These are phyloP conservation scores for Pelargonium myrrhifolium DNA, from an alignment of 441 rosid genomes.

Conservation along the genomic window DNA sequence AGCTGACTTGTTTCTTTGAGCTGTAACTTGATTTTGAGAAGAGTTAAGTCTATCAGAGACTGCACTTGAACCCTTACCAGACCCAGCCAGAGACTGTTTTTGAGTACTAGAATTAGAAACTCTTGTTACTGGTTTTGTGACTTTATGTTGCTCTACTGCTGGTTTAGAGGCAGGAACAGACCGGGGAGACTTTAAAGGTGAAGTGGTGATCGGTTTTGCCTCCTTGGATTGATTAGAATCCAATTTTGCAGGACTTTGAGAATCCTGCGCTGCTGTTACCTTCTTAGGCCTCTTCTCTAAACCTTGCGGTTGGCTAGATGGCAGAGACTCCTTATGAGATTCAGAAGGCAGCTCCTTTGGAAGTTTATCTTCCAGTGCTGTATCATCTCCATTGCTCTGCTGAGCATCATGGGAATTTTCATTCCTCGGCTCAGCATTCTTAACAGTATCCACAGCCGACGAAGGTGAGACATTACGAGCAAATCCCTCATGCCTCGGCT, in stretches of 20 bases:
- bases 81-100: conserved; percentile 45
- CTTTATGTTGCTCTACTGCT: conserved; percentile 34
- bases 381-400: conserved; percentile 16
- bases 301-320: conserved; percentile 27
- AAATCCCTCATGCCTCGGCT: conserved; percentile 18
- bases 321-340: conserved; percentile 27
- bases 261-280: conserved; percentile 23
- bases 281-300: conserved; percentile 28
- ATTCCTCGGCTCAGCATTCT: conserved; percentile 25
- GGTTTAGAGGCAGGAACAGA: conserved; percentile 26
- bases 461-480: conserved; percentile 11
- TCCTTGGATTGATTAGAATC: conserved; percentile 37
- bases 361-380: conserved; percentile 26
- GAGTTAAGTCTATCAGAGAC: conserved; percentile 33
- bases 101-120: conserved; percentile 28
- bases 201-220: conserved; percentile 29
- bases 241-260: conserved; percentile 35
- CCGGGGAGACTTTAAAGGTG: conserved; percentile 52
- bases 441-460: conserved; percentile 29
- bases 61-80: conserved; percentile 37
- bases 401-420: conserved; percentile 26
- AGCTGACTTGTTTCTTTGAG: conserved; percentile 45
- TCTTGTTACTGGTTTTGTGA: conserved; percentile 33
- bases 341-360: conserved; percentile 28
- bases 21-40: conserved; percentile 37